These are phyloP conservation scores for Ricinus communis DNA, from an alignment of 345 rosid genomes.

Conservation along the genomic window DNA sequence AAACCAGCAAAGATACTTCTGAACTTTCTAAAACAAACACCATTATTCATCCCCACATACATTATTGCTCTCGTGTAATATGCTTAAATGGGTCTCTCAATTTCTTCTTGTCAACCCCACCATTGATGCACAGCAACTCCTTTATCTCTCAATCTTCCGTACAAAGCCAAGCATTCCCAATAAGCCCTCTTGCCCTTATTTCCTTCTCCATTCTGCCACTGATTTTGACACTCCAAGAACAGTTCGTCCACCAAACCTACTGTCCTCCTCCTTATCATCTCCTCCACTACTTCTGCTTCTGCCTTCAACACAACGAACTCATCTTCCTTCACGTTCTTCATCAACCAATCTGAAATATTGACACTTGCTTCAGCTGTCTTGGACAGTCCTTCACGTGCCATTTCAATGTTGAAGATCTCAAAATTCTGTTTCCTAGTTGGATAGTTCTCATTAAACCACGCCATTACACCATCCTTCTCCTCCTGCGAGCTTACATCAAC, in stretches of 20 bases:
- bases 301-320: conserved; percentile 54
- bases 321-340: conserved; percentile 33
- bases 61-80: background rate
- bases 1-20: background rate
- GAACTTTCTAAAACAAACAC: background rate
- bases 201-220: conserved; percentile 26
- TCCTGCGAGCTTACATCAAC: conserved; percentile 26
- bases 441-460: conserved; percentile 41
- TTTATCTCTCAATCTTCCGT: conserved; percentile 41
- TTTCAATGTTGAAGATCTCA: conserved; percentile 27
- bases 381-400: conserved; percentile 10
- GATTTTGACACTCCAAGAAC: conserved; percentile 43
- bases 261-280: conserved; percentile 26
- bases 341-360: conserved; percentile 38
- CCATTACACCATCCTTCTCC: conserved; percentile 15
- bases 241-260: conserved; percentile 43
- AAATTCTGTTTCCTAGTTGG: conserved; percentile 36
- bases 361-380: background rate
- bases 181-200: conserved; percentile 41
- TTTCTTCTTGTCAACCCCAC: conserved; percentile 34
- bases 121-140: conserved; percentile 55
- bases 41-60: too few species aligned
- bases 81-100: too few species aligned
- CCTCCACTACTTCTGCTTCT: conserved; percentile 42
- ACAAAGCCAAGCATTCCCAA: conserved; percentile 54